Base-by-base conservation (phyloP, 148 eudicot genomes). In the Camellia lanceoleosa region DNA sequence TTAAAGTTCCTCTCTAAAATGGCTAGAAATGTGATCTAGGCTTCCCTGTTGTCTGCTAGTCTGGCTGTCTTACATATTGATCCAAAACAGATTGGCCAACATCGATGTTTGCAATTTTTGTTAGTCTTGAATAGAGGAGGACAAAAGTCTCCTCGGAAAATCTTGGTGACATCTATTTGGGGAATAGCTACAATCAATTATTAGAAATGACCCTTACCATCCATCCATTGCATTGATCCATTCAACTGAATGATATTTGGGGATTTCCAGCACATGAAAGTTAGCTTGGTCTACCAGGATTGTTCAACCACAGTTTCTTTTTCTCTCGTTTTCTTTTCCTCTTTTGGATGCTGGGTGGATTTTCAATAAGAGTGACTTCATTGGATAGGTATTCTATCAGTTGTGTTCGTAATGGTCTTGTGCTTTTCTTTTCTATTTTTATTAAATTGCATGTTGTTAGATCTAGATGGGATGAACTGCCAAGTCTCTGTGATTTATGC, bases 401-500 rank as follows among this genome's bases (percentile, higher is more conserved):
- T 55, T 4, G 49, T 47, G 51, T 68, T 78, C 49, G 12, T 73
- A 3, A 38, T 19, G 5, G 43, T 18, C 6, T 44, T 5, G 13
- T 12, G 2, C 59, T 10, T 62, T 43, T 61, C 44, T 69, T 56
- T 80, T 11, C 67, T 62, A 46, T 81, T 18, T 41, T 52, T 13
- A 12, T 13, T 60, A 7, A 61, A 7, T 19, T 3, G 55, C 73
- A 64, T 66, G 46, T 10, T 76, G 80, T 52, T 75, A 8, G 79
- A 81, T 81, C 38, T 58, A 43, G 44, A 42, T n/a, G 18, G n/a
- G 38, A 30, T 68, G n/a, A 66, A 68, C 64, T 68, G 49, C 51
- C 66, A 65, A 77, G 54, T 77, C 75, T 47, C 18, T 77, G 20
- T 49, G 41, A 8, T 61, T 52, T 61, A 12, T 78, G 76, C 75